Conservation (phyloP, 805 yeast species). For the Tetrapisispora namnaoensis region DNA sequence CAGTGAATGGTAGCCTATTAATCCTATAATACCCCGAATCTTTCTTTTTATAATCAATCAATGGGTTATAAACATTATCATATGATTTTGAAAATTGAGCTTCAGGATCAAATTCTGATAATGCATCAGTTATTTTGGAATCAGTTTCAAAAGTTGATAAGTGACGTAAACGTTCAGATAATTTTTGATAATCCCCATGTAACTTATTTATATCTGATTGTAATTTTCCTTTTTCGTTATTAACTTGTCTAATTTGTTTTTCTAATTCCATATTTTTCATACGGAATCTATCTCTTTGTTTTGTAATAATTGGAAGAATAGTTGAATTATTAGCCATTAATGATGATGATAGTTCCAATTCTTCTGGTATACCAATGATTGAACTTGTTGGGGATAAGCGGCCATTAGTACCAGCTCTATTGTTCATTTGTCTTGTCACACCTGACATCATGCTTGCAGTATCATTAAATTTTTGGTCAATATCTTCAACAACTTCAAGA, state of each 20-base stretch:
- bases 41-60: slow-evolving; percentile 67
- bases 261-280: slow-evolving; percentile 76
- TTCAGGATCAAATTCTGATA: slow-evolving; percentile 39
- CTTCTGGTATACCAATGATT: slow-evolving; percentile 38
- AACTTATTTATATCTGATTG: slow-evolving; percentile 54
- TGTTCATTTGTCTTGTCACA: slow-evolving; percentile 32
- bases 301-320: slow-evolving; percentile 77
- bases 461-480: slow-evolving; percentile 32
- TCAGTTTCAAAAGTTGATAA: slow-evolving; percentile 40
- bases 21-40: slow-evolving; percentile 64
- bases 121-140: not conserved
- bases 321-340: slow-evolving; percentile 31
- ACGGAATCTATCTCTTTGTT: slow-evolving; percentile 90
- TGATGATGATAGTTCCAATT: slow-evolving; percentile 13
- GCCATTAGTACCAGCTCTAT: slow-evolving; percentile 24
- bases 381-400: slow-evolving; percentile 45
- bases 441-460: slow-evolving; percentile 63
- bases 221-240: slow-evolving; percentile 44
- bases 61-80: slow-evolving; percentile 73
- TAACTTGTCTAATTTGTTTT: slow-evolving; percentile 59
- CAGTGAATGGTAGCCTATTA: slow-evolving; percentile 65
- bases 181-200: slow-evolving; percentile 63
- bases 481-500: slow-evolving; percentile 46
- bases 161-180: slow-evolving; percentile 70
- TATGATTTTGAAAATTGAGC: slow-evolving; percentile 51